Evolutionary conservation across 495 filamentous ascomycete genomes (phyloP), one percentile per base, ranked within the genome.

Genomic region (Eremomyces bilateralis): DNA sequence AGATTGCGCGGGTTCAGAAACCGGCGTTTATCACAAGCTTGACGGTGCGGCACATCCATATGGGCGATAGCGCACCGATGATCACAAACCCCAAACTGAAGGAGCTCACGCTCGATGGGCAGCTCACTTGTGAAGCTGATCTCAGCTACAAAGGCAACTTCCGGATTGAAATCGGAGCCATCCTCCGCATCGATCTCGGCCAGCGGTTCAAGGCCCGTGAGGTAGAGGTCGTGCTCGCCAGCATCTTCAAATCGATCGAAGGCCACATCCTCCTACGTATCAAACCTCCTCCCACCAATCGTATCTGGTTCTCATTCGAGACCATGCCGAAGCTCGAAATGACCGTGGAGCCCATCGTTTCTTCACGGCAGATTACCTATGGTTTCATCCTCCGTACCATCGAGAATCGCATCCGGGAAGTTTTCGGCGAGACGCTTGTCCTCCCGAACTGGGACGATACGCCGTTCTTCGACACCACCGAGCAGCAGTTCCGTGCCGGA

Each of bases 271-370:
- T 91, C 38, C 60, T 94, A 36, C 74, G 77, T 36, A 75, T 93
- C 53, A 97, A 97, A 51, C 84, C 88, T 16, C 80, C 88, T 21
- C 88, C 88, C 0, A 92, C 80, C 54, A 95, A 95, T 52, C 71
- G 88, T 18, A 51, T 93, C 25, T 97, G 88, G 88, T 69, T 95
- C 43, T 73, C 84, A 11, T 97, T 97, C 44, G 77, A 90, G 48
- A 71, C 71, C 5, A 78, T 78, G 67, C 88, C 88, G 4, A 81
- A 80, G 42, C 79, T 97, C 59, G 82, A 82, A 33, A 72, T 95
- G 62, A 68, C 71, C 15, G 82, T 97, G 32, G 78, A 94, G 49
- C 88, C 88, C 4, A 82, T 97, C 41, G 82, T 97, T 33, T 92
- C 83, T 54, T 76, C 80, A 4, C 75, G 85, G 35, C 84, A 94